Evolutionary conservation across 169 alveolate genomes (phyloP).

Genomic region (Plasmodium gaboni): DNA sequence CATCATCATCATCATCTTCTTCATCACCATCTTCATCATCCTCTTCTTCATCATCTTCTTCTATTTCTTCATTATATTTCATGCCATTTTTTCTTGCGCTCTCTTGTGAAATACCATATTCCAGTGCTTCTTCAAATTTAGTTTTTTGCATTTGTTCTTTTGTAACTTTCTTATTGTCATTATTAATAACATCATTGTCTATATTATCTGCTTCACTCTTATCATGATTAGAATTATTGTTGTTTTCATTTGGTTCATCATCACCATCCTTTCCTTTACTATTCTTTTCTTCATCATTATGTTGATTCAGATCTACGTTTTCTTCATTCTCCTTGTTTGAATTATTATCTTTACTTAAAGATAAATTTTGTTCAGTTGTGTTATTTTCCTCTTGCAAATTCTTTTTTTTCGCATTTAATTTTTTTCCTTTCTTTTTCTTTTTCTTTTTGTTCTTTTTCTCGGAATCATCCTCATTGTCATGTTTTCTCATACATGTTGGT

Average conservation of each 20-base stretch:
- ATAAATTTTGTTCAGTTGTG: not conserved
- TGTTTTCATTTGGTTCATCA: not conserved
- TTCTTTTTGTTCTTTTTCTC: constrained; percentile 18
- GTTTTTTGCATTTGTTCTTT: constrained; percentile 21
- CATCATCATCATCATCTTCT: constrained; percentile 25
- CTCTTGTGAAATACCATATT: constrained; percentile 50
- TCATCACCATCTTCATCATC: constrained; percentile 21
- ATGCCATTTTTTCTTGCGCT: not conserved
- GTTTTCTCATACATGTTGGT: constrained; percentile 81
- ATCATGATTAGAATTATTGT: not conserved
- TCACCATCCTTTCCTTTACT: not conserved
- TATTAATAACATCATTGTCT: not conserved
- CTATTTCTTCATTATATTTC: constrained; percentile 15
- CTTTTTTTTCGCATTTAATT: constrained; percentile 1
- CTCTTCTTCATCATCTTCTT: constrained; percentile 25
- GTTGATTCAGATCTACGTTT: not conserved
- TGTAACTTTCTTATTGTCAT: not conserved
- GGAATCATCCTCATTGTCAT: constrained; percentile 1
- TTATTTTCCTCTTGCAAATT: not conserved
- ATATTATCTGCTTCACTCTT: not conserved
- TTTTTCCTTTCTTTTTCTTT: constrained; percentile 6
- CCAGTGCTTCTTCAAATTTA: constrained; percentile 60
- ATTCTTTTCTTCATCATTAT: not conserved
- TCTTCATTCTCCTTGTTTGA: not conserved
- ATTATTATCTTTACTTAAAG: constrained; percentile 3